These are phyloP conservation scores for Amanita brunnescens DNA, from an alignment of 768 basidiomycete genomes.

Conservation along the genomic window DNA sequence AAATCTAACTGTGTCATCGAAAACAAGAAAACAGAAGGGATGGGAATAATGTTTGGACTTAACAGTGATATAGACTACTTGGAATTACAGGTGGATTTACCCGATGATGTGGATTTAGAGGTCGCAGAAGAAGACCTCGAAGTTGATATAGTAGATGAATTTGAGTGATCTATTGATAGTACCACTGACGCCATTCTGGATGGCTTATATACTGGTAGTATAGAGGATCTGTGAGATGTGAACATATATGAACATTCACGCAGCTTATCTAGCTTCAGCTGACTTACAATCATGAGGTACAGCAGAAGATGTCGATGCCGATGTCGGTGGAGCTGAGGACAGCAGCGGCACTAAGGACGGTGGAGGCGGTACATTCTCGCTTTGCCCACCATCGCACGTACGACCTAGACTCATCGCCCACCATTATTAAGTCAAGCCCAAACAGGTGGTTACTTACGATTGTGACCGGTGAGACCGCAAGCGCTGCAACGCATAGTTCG, in stretches of 20 bases:
- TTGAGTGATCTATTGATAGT: not conserved
- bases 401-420: not conserved
- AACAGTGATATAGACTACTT: not conserved
- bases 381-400: not conserved
- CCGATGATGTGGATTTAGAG: not conserved
- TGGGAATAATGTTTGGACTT: not conserved
- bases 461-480: slow-evolving; percentile 7
- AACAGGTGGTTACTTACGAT: slow-evolving; percentile 7
- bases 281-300: not conserved
- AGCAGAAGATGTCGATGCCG: not conserved
- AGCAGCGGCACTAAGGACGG: too few relatives aligned
- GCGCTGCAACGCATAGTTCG: slow-evolving; percentile 5
- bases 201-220: slow-evolving; percentile 1
- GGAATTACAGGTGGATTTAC: not conserved
- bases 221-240: not conserved
- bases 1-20: not conserved
- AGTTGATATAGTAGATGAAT: not conserved
- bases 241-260: not conserved
- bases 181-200: not conserved
- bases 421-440: too few relatives aligned
- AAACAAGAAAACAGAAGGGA: not conserved
- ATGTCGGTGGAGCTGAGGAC: too few relatives aligned
- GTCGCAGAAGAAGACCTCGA: not conserved
- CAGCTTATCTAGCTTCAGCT: not conserved
- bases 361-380: not conserved